Percentiles rank a stretch among this genome's conserved stretches.
Conservation (phyloP, 1,284 basidiomycete species). For the Apiotrichum sp. region DNA sequence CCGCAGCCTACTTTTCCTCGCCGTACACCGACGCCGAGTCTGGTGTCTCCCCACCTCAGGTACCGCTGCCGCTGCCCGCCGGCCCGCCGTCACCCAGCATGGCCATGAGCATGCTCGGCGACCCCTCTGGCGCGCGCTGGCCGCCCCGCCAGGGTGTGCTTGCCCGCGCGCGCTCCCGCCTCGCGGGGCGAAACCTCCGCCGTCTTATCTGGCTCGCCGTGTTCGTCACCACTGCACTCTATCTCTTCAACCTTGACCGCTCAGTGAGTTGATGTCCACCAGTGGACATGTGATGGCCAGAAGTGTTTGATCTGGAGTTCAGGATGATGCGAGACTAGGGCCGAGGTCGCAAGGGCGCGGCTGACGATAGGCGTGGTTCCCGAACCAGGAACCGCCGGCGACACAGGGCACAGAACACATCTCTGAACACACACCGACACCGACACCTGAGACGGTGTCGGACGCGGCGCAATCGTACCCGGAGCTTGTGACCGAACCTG, state of each 20-base stretch:
- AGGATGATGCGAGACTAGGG: neutral
- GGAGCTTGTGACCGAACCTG: neutral
- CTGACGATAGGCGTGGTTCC: no score
- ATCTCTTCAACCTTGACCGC: neutral
- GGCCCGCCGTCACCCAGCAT: neutral
- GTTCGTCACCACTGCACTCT: neutral
- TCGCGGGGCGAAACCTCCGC: neutral
- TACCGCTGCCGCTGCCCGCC: no score
- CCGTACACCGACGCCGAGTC: neutral
- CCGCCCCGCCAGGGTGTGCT: neutral
- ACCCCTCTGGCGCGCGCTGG: neutral
- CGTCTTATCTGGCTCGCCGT: neutral
- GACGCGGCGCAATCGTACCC: no score
- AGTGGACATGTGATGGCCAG: neutral
- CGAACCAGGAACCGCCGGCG: no score
- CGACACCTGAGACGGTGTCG: no score
- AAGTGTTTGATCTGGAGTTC: neutral
- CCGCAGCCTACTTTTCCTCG: neutral
- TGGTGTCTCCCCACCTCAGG: no score
- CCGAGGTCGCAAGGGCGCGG: neutral
- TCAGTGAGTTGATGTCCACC: neutral
- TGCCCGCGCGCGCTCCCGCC: neutral
- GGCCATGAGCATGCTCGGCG: neutral
- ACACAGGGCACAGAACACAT: no score
- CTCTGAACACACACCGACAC: no score